Percentiles rank a stretch among this genome's conserved stretches.
Conservation (phyloP, 768 basidiomycete genomes). For the Suillus paluster region DNA sequence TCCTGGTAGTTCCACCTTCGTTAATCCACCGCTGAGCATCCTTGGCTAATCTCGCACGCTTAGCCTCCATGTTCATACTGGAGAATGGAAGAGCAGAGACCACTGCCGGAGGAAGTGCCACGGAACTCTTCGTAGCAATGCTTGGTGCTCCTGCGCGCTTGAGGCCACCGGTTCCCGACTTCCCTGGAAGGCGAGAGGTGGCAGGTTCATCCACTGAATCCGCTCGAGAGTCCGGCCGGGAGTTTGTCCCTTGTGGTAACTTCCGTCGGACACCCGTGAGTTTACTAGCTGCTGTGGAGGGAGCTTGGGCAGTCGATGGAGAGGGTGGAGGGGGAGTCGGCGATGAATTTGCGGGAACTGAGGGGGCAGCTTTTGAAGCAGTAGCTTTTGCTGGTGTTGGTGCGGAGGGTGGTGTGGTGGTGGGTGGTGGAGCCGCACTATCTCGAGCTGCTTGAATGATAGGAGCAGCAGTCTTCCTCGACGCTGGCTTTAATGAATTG, state of each 20-base stretch:
- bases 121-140: constrained; percentile 32
- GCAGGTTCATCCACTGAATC: constrained; percentile 42
- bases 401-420: constrained; percentile 32
- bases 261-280: constrained; percentile 71
- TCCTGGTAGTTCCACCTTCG: constrained; percentile 80
- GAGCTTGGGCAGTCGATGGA: constrained; percentile 37
- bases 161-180: constrained; percentile 43
- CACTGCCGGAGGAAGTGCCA: constrained; percentile 38
- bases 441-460: constrained; percentile 85
- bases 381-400: constrained; percentile 32
- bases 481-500: constrained; percentile 88
- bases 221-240: constrained; percentile 51
- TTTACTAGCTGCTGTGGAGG: constrained; percentile 44
- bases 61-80: constrained; percentile 45
- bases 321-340: constrained; percentile 46
- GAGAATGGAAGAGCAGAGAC: constrained; percentile 40
- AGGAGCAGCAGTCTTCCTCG: constrained; percentile 79
- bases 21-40: constrained; percentile 86
- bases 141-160: constrained; percentile 48
- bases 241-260: constrained; percentile 60
- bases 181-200: constrained; percentile 38
- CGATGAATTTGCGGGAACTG: constrained; percentile 31
- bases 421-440: constrained; percentile 37
- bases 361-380: constrained; percentile 25
- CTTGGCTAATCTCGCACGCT: constrained; percentile 68